Base-by-base conservation (phyloP, 1,139 yeast genomes). In the Saccharomyces hybrid region DNA sequence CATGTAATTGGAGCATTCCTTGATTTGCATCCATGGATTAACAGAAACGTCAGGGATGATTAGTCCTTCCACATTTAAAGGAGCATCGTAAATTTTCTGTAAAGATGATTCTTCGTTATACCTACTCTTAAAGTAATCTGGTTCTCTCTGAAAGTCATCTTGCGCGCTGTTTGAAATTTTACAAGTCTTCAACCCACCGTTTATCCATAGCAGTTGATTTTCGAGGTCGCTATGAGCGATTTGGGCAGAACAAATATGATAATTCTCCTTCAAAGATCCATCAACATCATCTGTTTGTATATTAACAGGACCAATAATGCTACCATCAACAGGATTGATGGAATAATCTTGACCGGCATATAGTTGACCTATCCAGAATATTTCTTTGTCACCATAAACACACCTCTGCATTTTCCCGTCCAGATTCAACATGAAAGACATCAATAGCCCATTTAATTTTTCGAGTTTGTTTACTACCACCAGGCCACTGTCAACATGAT, bases 131-230 rank as follows among this genome's bases (percentile, higher is more conserved):
- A 76, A 62, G 42, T 78, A 62, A 0, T 57, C 60, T 16, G 56
- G 57, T 16, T 66, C 69, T 50, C 57, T 62, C 42, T 67, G 63
- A 51, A 70, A 68, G 59, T 74, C 78, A 26, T 57, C 60, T 26
- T 60, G 66, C 27, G 76, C 72, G 7, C 62, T 59, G 48, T 70
- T 70, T 1, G 70, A 67, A 54, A 79, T 78, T 63, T 84, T 84
- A 68, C 90, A 85, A 55, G 71, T 80, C 29, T 76, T 70, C 60
- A 83, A 79, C 0, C 90, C 90, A 2, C 89, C 84, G 62, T 84
- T 84, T 53, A 84, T 76, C 89, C 90, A 84, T 13, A 84, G 60
- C 29, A 84, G 65, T 6, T 69, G 60, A 48, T 73, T 72, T 4
- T 82, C 81, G 25, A 69, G 70, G 54, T 73, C 70, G 0, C 82